Conservation (phyloP, 2,329 filamentous ascomycete species). For the Ophiocordyceps camponoti-floridani region DNA sequence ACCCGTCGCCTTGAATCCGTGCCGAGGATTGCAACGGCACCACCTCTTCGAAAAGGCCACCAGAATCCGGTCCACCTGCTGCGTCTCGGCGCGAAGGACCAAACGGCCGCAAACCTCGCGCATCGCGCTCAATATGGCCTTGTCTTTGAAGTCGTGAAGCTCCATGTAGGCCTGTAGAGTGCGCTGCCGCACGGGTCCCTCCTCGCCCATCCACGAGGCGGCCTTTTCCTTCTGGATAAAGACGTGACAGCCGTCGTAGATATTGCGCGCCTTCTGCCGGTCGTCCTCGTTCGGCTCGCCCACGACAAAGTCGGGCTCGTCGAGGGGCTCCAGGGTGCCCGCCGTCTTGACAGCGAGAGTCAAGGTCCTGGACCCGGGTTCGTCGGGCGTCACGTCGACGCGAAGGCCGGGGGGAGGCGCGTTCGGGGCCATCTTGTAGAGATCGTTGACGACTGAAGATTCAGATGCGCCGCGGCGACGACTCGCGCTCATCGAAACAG, state of each 20-base stretch:
- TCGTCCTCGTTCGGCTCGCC: conserved; percentile 51
- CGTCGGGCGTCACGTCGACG: conserved; percentile 21
- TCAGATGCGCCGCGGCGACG: conserved; percentile 14
- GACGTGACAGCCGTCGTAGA: conserved; percentile 72
- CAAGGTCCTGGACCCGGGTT: conserved; percentile 18
- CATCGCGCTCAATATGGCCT: conserved; percentile 63
- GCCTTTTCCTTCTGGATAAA: conserved; percentile 65
- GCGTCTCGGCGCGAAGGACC: conserved; percentile 76
- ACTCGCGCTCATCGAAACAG: conserved; percentile 19
- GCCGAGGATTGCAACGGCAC: conserved; percentile 82
- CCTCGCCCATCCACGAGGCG: conserved; percentile 76
- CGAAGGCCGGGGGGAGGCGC: conserved; percentile 22
- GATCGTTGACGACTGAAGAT: conserved; percentile 16
- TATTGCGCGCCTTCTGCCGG: conserved; percentile 57
- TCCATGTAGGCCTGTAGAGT: conserved; percentile 71
- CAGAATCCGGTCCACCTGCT: conserved; percentile 89
- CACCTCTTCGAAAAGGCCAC: conserved; percentile 78
- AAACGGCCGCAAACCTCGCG: conserved; percentile 68
- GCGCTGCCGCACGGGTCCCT: conserved; percentile 38
- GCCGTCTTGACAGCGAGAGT: conserved; percentile 11
- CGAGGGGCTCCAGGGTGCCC: conserved; percentile 23
- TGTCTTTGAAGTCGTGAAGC: conserved; percentile 68
- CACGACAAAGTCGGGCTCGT: conserved; percentile 39
- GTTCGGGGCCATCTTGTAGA: conserved; percentile 23
- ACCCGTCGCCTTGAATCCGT: conserved; percentile 84